Evolutionary conservation across 345 rosid species (phyloP), one percentile per base, ranked within the genome.

Genomic region (Linum usitatissimum): DNA sequence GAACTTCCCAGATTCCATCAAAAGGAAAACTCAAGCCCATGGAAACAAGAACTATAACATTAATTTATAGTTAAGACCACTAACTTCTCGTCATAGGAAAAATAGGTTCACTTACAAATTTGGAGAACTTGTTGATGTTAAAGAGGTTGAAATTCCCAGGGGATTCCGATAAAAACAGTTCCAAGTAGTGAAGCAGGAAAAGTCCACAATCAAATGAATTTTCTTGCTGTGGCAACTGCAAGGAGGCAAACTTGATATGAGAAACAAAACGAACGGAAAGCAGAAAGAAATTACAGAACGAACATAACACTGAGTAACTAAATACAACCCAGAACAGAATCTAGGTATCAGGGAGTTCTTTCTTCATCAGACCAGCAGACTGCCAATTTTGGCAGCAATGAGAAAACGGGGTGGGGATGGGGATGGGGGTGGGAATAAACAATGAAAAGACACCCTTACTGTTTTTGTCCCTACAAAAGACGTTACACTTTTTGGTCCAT

Each of bases 201-300:
- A 93, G 78, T 64, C 99, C 97, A 42, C 99, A 93, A 71, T 93
- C 99, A 80, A 70, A 93, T 45, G 86, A 87, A 76, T 93, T 93
- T 68, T 93, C 97, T 77, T 93, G 99, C 81, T 93, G 99, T 36
- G 99, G 99, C 73, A 93, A 79, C 99, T 93, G 85, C 21, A 76
- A 31, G 74, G 69, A 68, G 67, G 66, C 57, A 57, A 62, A 61
- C 40, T 60, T 60, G 62, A 65, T 17, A 70, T 84, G 76, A 81
- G 75, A 62, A 42, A 39, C 62, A 60, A 67, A 49, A 66, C 18
- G 49, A 9, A 42, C 9, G 49, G 49, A 42, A 14, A 42, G 49
- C 49, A 42, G 49, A 42, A 42, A 42, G 49, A 42, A 42, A 42
- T 8, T 9, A 42, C 15, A 42, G 49, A 8, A 42, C 12, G 14